These are phyloP conservation scores for Fomitiporia mediterranea DNA, from an alignment of 1,284 basidiomycete genomes.

Conservation along the genomic window DNA sequence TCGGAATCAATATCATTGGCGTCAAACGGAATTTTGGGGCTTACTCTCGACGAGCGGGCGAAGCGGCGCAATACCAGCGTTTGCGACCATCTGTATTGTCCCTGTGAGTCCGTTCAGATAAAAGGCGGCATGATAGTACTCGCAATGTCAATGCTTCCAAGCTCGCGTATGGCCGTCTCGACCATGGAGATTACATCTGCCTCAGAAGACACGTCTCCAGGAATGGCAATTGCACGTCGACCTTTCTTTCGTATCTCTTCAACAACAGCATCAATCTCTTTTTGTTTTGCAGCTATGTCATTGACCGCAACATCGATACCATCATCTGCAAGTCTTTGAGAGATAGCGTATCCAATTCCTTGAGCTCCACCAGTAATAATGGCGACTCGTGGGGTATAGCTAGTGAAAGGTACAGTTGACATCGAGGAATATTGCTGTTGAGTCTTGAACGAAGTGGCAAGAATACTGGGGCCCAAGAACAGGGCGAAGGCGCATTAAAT, in stretches of 20 bases:
- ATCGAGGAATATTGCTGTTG: too few species aligned
- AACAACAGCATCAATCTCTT: constrained; percentile 1
- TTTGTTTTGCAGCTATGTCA: constrained; percentile 14
- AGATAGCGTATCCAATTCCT: constrained; percentile 23
- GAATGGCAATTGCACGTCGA: background rate
- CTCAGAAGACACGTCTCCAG: constrained; percentile 10
- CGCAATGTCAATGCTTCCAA: constrained; percentile 20
- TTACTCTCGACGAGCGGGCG: constrained; percentile 3
- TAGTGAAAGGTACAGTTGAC: background rate
- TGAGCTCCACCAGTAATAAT: constrained; percentile 23
- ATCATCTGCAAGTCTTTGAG: constrained; percentile 20
- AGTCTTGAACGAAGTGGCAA: too few species aligned
- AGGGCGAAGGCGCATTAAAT: too few species aligned
- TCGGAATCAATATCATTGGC: background rate
- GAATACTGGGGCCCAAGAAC: too few species aligned
- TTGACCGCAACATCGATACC: constrained; percentile 22
- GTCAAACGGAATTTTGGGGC: background rate
- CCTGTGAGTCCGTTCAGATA: background rate
- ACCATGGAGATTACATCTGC: constrained; percentile 17
- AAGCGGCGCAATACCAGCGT: constrained; percentile 17
- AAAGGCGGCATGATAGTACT: background rate
- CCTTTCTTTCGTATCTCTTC: constrained; percentile 15
- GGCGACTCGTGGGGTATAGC: constrained; percentile 3
- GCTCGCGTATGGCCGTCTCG: constrained; percentile 3
- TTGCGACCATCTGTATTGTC: constrained; percentile 21